Conservation (phyloP, 148 eudicot genomes). For the Silene latifolia region DNA sequence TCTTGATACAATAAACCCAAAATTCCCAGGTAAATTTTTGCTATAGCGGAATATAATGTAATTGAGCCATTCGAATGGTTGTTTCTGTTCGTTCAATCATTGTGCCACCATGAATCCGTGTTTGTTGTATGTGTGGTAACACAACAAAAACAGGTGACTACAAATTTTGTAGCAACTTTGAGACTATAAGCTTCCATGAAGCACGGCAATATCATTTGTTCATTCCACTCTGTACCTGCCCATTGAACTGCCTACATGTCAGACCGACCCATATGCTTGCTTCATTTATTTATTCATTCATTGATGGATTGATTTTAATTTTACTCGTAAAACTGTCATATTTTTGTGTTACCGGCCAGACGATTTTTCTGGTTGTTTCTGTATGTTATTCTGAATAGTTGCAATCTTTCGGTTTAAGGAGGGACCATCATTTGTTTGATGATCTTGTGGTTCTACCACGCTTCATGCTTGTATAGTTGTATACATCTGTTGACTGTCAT, state of each 20-base stretch:
- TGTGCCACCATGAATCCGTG: conserved; percentile 23
- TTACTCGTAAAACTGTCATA: too few relatives aligned
- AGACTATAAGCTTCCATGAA: conserved; percentile 23
- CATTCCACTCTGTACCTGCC: not conserved
- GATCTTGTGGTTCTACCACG: too few relatives aligned
- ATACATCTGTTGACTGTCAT: too few relatives aligned
- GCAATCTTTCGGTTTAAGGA: too few relatives aligned
- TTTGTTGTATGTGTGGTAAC: conserved; percentile 30
- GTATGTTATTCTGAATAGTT: too few relatives aligned
- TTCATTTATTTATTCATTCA: not conserved
- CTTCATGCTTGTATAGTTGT: too few relatives aligned
- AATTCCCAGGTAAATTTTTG: conserved; percentile 25
- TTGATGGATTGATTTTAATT: too few relatives aligned
- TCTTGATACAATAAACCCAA: conserved; percentile 14
- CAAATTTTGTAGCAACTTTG: conserved; percentile 32
- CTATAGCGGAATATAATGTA: conserved; percentile 12
- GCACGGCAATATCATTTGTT: conserved; percentile 11
- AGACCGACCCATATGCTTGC: not conserved
- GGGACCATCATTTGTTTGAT: too few relatives aligned
- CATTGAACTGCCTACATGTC: not conserved
- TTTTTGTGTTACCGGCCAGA: too few relatives aligned
- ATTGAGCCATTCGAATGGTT: conserved; percentile 10
- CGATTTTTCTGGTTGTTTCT: too few relatives aligned
- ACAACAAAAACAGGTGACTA: conserved; percentile 19
- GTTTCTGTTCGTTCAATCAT: conserved; percentile 14